These are phyloP conservation scores for Pisolithus microcarpus DNA, from an alignment of 768 basidiomycete genomes.

Conservation along the genomic window DNA sequence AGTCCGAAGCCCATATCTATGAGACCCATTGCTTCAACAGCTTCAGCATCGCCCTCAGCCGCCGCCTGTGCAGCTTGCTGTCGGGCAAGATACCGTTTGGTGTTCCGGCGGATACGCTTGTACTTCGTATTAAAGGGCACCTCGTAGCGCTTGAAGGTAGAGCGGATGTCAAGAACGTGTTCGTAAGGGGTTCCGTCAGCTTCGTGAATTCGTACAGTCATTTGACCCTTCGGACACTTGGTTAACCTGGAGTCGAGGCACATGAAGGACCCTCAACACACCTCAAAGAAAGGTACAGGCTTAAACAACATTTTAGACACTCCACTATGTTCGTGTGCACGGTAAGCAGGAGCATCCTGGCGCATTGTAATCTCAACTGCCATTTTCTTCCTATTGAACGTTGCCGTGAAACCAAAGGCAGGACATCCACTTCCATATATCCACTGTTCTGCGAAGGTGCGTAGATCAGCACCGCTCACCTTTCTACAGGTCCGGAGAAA, in stretches of 20 bases:
- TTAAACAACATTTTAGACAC: conserved; percentile 62
- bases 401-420: conserved; percentile 79
- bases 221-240: conserved; percentile 60
- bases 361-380: conserved; percentile 93
- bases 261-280: conserved; percentile 24
- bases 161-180: conserved; percentile 89
- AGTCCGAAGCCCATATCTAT: conserved; percentile 91
- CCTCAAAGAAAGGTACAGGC: conserved; percentile 88
- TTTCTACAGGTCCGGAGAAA: conserved; percentile 91
- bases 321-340: conserved; percentile 57
- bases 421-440: conserved; percentile 97
- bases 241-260: not conserved
- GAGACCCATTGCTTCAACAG: conserved; percentile 89
- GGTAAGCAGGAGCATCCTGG: conserved; percentile 78
- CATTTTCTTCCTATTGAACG: conserved; percentile 97
- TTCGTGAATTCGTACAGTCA: conserved; percentile 98
- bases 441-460: conserved; percentile 97
- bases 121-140: conserved; percentile 99
- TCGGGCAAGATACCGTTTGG: conserved; percentile 90
- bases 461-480: conserved; percentile 84
- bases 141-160: conserved; percentile 86
- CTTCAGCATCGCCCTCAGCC: conserved; percentile 86
- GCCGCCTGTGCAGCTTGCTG: conserved; percentile 91
- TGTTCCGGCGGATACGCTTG: conserved; percentile 91
- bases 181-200: conserved; percentile 99